A percentile compares a stretch with the other conserved stretches of the same genome.
phyloP scores from a whole-genome alignment of 202 grass and related monocot genomes.

The Elaeis oleifera region DNA sequence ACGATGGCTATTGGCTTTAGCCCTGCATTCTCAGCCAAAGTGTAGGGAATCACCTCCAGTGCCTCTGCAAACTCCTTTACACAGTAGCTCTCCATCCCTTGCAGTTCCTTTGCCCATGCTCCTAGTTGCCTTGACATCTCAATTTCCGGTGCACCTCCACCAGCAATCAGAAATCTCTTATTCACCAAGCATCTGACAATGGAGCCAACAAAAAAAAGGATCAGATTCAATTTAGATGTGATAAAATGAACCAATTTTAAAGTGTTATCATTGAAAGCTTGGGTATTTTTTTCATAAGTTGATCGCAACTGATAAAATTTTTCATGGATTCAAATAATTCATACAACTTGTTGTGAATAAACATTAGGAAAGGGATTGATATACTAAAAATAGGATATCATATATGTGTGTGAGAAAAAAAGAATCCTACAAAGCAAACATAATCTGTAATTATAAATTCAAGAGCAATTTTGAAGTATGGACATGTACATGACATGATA shows the following conservation, averaged over 20 bases:
- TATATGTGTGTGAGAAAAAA: no score
- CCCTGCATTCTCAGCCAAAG: constrained; percentile 74
- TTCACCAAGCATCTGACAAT: constrained; percentile 69
- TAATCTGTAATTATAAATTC: no score
- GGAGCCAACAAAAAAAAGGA: neutral
- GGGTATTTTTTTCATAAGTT: no score
- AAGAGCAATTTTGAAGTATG: no score
- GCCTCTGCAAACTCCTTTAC: constrained; percentile 85
- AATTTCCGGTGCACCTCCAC: constrained; percentile 87
- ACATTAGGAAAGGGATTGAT: no score
- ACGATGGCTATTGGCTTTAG: constrained; percentile 66
- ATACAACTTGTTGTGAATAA: no score
- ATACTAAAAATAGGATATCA: no score
- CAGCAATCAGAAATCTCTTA: constrained; percentile 82
- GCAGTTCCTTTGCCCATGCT: constrained; percentile 71
- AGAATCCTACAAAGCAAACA: no score
- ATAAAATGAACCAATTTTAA: neutral
- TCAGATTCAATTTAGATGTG: neutral
- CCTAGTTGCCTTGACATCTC: constrained; percentile 82
- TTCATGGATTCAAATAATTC: no score
- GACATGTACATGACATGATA: no score
- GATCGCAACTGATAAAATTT: no score
- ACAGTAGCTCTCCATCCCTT: constrained; percentile 91
- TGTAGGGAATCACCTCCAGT: constrained; percentile 86
- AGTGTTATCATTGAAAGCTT: neutral